Conservation (phyloP, 78 protist species). For the Anaeramoeba flamelloides region DNA sequence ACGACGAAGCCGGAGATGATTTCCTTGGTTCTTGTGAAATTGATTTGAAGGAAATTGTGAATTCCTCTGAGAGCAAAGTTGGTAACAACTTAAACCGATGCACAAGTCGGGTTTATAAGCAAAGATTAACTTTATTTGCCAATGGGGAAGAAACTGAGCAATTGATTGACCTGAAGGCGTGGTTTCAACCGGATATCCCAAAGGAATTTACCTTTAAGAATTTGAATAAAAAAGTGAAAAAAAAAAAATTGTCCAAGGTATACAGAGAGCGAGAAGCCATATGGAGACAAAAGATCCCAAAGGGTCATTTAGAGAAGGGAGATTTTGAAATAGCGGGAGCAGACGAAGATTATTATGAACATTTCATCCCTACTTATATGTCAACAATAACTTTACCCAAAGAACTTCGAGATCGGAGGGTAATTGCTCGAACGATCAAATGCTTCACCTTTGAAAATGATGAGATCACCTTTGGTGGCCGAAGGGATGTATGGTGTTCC, state of each 20-base stretch:
- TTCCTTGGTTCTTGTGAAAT: not conserved
- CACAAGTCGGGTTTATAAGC: not conserved
- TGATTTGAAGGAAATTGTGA: not conserved
- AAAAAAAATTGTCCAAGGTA: not conserved
- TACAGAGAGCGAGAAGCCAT: not conserved
- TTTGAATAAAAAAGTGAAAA: not conserved
- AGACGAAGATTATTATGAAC: not conserved
- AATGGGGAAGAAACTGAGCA: not conserved
- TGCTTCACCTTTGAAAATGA: slow-evolving; percentile 14
- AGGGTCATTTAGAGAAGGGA: not conserved
- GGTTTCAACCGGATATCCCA: not conserved
- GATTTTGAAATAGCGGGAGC: not conserved
- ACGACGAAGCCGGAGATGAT: not conserved
- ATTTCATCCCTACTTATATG: not conserved
- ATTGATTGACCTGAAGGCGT: not conserved
- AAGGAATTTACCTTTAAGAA: not conserved
- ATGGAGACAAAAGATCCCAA: not conserved
- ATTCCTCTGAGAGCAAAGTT: not conserved
- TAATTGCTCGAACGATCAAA: slow-evolving; percentile 8
- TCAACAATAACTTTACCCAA: not conserved
- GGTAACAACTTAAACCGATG: not conserved
- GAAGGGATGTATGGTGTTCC: slow-evolving; percentile 8
- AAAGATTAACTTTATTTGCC: not conserved
- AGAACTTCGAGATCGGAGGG: not conserved
- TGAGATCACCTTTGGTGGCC: slow-evolving; percentile 2